These are phyloP conservation scores for Pythium oligandrum DNA, from an alignment of 352 stramenopile species.

Conservation along the genomic window DNA sequence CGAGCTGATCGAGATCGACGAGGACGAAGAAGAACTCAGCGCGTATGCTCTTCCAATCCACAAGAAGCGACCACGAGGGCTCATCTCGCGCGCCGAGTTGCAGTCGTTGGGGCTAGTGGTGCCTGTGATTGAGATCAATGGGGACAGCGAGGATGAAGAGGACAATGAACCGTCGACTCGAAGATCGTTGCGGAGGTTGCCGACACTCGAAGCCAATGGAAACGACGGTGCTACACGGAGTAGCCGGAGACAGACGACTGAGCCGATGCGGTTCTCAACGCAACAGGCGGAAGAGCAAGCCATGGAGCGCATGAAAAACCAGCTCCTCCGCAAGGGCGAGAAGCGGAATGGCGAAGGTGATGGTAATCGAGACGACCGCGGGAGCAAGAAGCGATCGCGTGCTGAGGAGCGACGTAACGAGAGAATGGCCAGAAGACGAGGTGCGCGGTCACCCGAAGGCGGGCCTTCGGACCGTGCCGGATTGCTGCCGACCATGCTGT, in stretches of 20 bases:
- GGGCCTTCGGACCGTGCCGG: conserved; percentile 5
- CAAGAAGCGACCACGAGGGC: too few species aligned
- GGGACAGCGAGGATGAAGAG: too few species aligned
- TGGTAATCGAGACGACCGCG: not conserved
- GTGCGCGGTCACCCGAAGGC: conserved; percentile 33
- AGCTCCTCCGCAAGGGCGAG: conserved; percentile 39
- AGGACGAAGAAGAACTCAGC: too few species aligned
- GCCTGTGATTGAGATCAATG: too few species aligned
- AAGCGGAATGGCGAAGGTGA: conserved; percentile 5
- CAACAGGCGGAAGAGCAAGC: not conserved
- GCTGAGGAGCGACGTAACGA: conserved; percentile 42
- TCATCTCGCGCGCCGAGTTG: too few species aligned
- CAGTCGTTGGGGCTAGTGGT: too few species aligned
- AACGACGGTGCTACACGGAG: not conserved
- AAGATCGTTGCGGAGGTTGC: too few species aligned
- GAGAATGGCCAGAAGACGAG: conserved; percentile 40
- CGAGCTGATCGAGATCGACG: too few species aligned
- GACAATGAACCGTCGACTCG: too few species aligned
- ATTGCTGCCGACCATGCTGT: conserved; percentile 6
- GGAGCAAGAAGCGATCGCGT: conserved; percentile 33
- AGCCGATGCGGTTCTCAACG: not conserved
- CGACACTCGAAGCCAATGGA: not conserved
- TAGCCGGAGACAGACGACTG: not conserved
- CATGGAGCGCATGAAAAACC: not conserved
- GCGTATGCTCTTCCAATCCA: too few species aligned